Evolutionary conservation across 2,329 filamentous ascomycete species (phyloP), one percentile per base, ranked within the genome.

Genomic region (Myotisia sp.): DNA sequence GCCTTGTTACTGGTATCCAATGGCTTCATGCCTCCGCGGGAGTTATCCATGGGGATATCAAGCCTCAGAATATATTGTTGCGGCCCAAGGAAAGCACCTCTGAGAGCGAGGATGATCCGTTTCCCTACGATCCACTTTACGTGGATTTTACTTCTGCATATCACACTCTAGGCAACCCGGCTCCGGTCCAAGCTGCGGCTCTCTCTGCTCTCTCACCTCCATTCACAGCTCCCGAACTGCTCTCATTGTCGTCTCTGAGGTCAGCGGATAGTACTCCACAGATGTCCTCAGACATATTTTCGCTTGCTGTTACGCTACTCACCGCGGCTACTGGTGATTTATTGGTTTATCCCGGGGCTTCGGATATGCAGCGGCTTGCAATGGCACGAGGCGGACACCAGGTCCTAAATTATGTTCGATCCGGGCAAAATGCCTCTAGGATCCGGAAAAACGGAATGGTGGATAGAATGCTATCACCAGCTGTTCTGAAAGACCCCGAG

Each of bases 41-140:
- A 3, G 50, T 66, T 3, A 53, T 65, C 2, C 64, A 67, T 41
- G 62, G 60, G 1, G 62, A 65, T 45, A 58, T 66, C 45, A 66
- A 66, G 39, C 61, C 60, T 4, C 54, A 57, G 29, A 66, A 65
- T 26, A 48, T 65, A 18, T 49, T 65, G 1, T 47, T 66, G 16
- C 49, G 47, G 3, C 43, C 47, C 3, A 33, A 40, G 5, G 19
- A 37, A 22, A 34, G 39, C 2, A 26, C 33, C 2, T n/a, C 6
- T 14, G 23, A 21, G 18, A 17, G 29, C 5, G 39, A 42, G 3
- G 38, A 39, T 3, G 35, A 30, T 7, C 41, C 34, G 4, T 58
- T 63, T 22, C 48, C 51, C 0, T 62, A 50, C 34, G 51, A 60
- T 9, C 57, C 59, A n/a, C 44, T 65, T 0, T 58, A 57, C 12